A percentile compares a stretch with the other conserved stretches of the same genome.
Evolutionary conservation across 2,329 filamentous ascomycete genomes (phyloP).

Genomic region (Ophiostoma sp.): DNA sequence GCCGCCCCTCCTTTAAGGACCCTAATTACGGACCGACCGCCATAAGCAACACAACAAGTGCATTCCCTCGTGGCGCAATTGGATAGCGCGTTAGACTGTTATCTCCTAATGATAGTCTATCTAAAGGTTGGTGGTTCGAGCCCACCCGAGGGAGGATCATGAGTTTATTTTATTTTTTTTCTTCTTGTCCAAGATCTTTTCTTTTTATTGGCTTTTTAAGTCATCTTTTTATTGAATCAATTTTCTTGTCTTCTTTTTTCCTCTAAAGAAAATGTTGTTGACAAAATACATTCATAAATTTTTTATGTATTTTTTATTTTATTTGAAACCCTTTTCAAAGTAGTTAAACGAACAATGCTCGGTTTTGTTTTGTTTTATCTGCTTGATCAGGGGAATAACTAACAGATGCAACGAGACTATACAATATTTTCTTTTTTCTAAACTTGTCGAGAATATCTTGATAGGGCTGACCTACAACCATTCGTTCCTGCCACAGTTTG

Average conservation of each 20-base stretch:
- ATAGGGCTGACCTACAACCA: not conserved
- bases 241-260: not conserved
- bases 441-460: too few relatives aligned
- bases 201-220: not conserved
- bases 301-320: too few relatives aligned
- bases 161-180: not conserved
- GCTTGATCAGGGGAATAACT: too few relatives aligned
- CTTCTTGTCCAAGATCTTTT: not conserved
- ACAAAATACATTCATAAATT: too few relatives aligned
- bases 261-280: not conserved
- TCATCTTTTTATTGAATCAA: not conserved
- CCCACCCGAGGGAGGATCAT: conserved; percentile 30
- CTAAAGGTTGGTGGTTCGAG: conserved; percentile 32
- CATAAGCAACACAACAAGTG: not conserved
- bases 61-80: conserved; percentile 31
- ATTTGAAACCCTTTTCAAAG: too few relatives aligned
- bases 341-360: too few relatives aligned
- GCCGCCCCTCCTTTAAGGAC: not conserved
- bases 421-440: too few relatives aligned
- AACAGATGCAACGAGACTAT: too few relatives aligned
- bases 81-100: conserved; percentile 32
- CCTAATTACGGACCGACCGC: not conserved
- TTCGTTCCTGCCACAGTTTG: not conserved
- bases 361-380: too few relatives aligned
- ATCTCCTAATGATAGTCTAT: conserved; percentile 26